Evolutionary conservation across 768 basidiomycete species (phyloP).

Genomic region (Leucocoprinus leucothites): DNA sequence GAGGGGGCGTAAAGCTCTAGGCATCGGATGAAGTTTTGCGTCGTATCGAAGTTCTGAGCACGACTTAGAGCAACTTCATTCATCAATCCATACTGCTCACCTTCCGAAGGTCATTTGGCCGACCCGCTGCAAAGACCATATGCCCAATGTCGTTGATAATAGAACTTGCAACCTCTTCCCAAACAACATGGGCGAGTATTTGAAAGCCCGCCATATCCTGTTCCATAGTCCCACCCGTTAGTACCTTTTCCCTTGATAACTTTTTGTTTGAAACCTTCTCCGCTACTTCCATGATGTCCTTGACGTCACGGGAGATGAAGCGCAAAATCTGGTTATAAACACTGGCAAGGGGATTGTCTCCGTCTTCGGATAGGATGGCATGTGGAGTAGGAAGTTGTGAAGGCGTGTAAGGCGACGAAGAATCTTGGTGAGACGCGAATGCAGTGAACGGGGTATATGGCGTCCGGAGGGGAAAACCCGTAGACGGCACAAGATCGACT

Average conservation of each 20-base stretch:
- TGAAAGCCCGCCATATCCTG: conserved; percentile 54
- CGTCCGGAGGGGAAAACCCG: conserved; percentile 35
- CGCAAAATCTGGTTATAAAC: conserved; percentile 81
- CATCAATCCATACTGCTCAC: conserved; percentile 38
- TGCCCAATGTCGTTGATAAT: conserved; percentile 84
- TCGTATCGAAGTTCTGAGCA: conserved; percentile 76
- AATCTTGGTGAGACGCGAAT: conserved; percentile 48
- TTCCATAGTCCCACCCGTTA: conserved; percentile 7
- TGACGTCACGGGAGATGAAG: conserved; percentile 76
- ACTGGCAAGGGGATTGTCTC: conserved; percentile 64
- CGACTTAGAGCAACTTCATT: not conserved
- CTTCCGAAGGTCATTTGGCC: conserved; percentile 86
- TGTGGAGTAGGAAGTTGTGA: conserved; percentile 27
- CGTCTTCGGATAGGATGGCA: conserved; percentile 52
- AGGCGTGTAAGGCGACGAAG: conserved; percentile 36
- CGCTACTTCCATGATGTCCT: conserved; percentile 71
- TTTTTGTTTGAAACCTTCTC: conserved; percentile 45
- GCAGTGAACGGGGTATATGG: conserved; percentile 54
- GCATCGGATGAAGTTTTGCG: conserved; percentile 77
- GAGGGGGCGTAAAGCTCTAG: conserved; percentile 85
- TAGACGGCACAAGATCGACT: conserved; percentile 22
- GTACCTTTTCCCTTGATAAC: not conserved
- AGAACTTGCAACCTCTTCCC: conserved; percentile 78
- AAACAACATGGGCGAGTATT: conserved; percentile 85
- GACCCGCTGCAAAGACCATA: conserved; percentile 86